Conservation (phyloP, 2,329 filamentous ascomycete genomes). For the Metarhizium anisopliae region DNA sequence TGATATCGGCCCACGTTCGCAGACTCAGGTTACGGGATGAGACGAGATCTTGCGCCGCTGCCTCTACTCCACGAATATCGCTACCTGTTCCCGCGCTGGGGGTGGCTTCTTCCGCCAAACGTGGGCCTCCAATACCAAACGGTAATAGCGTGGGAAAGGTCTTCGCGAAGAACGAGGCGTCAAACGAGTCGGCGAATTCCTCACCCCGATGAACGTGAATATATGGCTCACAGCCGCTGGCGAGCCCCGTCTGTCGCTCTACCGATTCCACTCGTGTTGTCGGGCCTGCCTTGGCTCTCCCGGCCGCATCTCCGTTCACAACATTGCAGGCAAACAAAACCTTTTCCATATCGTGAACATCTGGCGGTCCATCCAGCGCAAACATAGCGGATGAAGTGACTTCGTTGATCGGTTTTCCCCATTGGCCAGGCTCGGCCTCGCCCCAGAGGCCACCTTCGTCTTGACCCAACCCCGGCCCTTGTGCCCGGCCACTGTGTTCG, state of each 20-base stretch:
- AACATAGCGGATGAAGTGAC: conserved; percentile 6
- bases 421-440: background rate
- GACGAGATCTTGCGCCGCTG: background rate
- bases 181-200: conserved; percentile 8
- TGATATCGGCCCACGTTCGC: conserved; percentile 1
- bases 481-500: background rate
- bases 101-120: conserved; percentile 1
- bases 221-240: background rate
- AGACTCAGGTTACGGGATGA: background rate
- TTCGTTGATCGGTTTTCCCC: conserved; percentile 1
- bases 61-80: background rate
- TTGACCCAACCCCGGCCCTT: background rate
- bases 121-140: conserved; percentile 7
- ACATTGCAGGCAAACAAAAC: background rate
- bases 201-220: conserved; percentile 5
- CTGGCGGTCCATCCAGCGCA: conserved; percentile 2
- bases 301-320: background rate
- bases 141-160: conserved; percentile 9
- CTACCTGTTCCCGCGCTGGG: background rate
- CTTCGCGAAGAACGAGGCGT: conserved; percentile 8
- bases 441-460: background rate
- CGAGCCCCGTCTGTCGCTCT: background rate
- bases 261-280: background rate
- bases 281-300: background rate
- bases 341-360: conserved; percentile 3